Conservation (phyloP, 345 rosid genomes). For the Luvunga scandens region DNA sequence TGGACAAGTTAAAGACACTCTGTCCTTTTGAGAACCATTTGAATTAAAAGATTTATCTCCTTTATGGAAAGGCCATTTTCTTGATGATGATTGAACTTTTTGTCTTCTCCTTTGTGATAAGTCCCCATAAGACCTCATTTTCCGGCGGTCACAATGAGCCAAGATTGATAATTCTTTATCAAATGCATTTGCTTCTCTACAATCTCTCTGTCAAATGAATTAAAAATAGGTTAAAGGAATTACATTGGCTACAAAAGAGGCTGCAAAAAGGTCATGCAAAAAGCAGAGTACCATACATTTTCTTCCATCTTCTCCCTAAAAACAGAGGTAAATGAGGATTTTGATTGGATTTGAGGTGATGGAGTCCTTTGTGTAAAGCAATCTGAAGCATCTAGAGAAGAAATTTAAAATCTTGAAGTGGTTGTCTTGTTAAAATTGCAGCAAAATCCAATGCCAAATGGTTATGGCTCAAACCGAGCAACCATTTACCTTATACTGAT, state of each 20-base stretch:
- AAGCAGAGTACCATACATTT: conserved; percentile 43
- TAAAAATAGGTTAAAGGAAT: conserved; percentile 12
- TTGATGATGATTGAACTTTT: conserved; percentile 34
- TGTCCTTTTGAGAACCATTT: conserved; percentile 22
- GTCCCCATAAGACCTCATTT: conserved; percentile 29
- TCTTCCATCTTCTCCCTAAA: conserved; percentile 46
- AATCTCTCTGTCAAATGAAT: conserved; percentile 42
- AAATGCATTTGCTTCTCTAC: conserved; percentile 31
- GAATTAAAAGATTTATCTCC: conserved; percentile 19
- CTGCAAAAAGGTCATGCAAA: conserved; percentile 11
- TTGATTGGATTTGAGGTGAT: conserved; percentile 31
- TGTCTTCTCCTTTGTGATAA: conserved; percentile 21
- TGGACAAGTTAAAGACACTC: conserved; percentile 27
- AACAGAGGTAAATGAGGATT: conserved; percentile 39
- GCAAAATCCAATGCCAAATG: neutral
- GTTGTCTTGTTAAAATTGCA: neutral
- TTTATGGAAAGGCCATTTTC: conserved; percentile 21
- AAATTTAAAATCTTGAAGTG: conserved; percentile 18
- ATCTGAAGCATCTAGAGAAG: conserved; percentile 43
- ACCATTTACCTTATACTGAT: neutral
- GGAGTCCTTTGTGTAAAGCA: conserved; percentile 29
- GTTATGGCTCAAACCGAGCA: neutral
- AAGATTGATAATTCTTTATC: conserved; percentile 36
- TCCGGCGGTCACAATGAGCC: conserved; percentile 26
- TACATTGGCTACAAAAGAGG: conserved; percentile 1